Percentiles rank a stretch among this genome's conserved stretches.
Evolutionary conservation across 23 red algal genomes (phyloP).

Genomic region (Chondrus crispus): DNA sequence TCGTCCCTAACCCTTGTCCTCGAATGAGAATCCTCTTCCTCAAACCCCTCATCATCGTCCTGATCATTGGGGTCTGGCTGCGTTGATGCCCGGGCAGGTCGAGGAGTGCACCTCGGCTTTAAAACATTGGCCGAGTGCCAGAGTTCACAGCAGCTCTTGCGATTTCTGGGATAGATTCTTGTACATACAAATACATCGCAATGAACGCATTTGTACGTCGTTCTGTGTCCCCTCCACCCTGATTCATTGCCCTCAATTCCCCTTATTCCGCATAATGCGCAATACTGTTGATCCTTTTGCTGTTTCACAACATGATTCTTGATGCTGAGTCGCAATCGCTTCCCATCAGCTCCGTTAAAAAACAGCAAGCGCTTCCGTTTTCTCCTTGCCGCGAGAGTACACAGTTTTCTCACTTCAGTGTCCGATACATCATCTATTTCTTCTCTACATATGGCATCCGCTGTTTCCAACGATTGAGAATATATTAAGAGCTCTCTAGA

Average conservation of each 20-base stretch:
- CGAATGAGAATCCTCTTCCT: too few relatives aligned
- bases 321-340: background rate
- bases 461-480: too few relatives aligned
- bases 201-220: background rate
- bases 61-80: too few relatives aligned
- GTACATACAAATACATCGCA: background rate
- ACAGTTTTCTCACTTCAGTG: background rate
- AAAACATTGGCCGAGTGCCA: slow-evolving; percentile 3
- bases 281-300: background rate
- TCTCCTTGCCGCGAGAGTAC: background rate
- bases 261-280: background rate
- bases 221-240: background rate
- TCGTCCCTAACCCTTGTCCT: too few relatives aligned
- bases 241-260: background rate
- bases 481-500: background rate
- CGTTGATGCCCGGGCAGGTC: too few relatives aligned
- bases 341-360: background rate
- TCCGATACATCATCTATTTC: background rate
- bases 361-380: background rate
- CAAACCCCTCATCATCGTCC: too few relatives aligned
- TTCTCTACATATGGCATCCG: too few relatives aligned
- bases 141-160: background rate
- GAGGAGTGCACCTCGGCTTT: background rate
- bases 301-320: background rate
- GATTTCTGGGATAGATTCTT: background rate